Evolutionary conservation across 352 stramenopile species (phyloP).

Genomic region (Blastocystis sp.): DNA sequence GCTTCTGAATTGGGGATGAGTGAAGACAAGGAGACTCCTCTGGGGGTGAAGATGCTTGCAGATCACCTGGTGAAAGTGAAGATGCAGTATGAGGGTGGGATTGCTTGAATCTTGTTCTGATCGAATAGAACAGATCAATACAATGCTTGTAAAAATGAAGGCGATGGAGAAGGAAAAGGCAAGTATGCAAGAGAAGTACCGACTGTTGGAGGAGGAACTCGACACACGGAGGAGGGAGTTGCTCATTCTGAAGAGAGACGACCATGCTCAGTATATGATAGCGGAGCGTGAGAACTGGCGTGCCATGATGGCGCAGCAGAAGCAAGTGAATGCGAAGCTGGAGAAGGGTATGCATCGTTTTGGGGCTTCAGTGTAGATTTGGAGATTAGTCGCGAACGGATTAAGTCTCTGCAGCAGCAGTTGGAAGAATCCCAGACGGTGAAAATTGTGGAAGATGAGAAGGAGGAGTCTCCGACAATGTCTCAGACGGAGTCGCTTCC

Average conservation of each 20-base stretch:
- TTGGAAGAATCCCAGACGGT: not conserved
- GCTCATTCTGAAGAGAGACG: constrained; percentile 36
- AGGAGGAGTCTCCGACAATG: not conserved
- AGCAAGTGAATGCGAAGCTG: constrained; percentile 25
- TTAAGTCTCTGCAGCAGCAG: constrained; percentile 11
- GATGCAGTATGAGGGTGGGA: constrained; percentile 44
- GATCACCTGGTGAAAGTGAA: constrained; percentile 57
- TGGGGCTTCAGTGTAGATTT: not conserved
- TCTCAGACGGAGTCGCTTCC: not conserved
- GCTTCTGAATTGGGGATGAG: not conserved
- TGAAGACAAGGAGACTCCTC: not conserved
- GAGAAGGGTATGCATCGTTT: not conserved
- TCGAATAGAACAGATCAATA: constrained; percentile 43
- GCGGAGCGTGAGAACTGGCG: constrained; percentile 56
- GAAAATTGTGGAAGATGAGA: not conserved
- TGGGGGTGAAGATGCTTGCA: constrained; percentile 56
- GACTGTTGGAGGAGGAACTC: constrained; percentile 34
- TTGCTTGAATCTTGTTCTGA: not conserved
- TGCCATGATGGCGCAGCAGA: constrained; percentile 28
- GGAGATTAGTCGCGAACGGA: constrained; percentile 3
- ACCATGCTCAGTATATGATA: constrained; percentile 9
- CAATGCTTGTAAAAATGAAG: constrained; percentile 33
- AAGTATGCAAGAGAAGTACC: not conserved
- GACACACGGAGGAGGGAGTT: constrained; percentile 33
- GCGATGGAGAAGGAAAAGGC: constrained; percentile 48